Evolutionary conservation across 179 eudicot species (phyloP), one percentile per base, ranked within the genome.

Genomic region (Beta corolliflora): DNA sequence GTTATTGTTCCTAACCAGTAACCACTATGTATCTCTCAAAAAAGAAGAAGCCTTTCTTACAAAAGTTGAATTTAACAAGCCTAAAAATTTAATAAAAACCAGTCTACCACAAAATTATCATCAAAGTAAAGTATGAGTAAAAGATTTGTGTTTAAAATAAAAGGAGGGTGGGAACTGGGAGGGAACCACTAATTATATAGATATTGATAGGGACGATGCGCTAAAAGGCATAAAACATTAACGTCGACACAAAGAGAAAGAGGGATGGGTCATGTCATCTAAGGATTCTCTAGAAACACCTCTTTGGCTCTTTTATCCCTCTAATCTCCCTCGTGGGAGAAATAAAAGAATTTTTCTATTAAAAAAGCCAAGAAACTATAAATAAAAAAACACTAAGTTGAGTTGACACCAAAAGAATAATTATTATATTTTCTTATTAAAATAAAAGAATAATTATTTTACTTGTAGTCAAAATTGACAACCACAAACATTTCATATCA

Each of bases 211-310:
- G 15, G 73, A 71, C 59, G 75, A 70, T 55, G 75, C 75, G n/a
- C 18, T 59, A 14, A 14, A 54, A 64, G 58, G 71, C 7, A 52
- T 4, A 52, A 13, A 53, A 48, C 76, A 50, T 46, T 8, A 46
- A 78, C 69, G 75, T 68, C 81, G 64, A 25, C 29, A 53, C n/a
- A 45, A n/a, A n/a, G n/a, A n/a, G n/a, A 67, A 54, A 31, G 75
- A n/a, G 4, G 75, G 54, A 29, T 55, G 81, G 19, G 66, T 55
- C 75, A 64, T 29, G 63, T 77, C 50, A 5, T 23, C 21, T 29
- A 79, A 54, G 75, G 41, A 69, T 56, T 79, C 75, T 70, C 81
- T 79, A 79, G 77, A 78, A 79, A 71, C 75, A 21, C 3, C n/a
- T n/a, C n/a, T n/a, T n/a, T n/a, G n/a, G n/a, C 52, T 48, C 21